Conservation (phyloP, 495 filamentous ascomycete species). For the Lasiosphaeria hispida region DNA sequence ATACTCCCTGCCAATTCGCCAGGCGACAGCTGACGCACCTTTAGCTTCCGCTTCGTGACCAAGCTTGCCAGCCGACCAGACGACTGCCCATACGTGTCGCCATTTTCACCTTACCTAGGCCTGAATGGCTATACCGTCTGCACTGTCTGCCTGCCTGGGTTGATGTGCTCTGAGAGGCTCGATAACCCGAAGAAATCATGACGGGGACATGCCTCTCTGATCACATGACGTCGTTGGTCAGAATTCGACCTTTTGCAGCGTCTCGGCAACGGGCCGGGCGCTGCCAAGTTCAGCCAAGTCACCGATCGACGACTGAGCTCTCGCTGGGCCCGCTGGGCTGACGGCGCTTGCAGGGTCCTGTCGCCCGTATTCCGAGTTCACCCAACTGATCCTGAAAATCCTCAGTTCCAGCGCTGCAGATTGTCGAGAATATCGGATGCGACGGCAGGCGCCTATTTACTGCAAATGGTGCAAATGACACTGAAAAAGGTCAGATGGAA, state of each 20-base stretch:
- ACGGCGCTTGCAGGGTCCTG: not conserved
- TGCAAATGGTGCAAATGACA: not conserved
- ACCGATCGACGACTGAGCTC: conserved; percentile 8
- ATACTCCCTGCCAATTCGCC: not conserved
- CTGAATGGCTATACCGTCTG: not conserved
- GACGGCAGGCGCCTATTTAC: no score
- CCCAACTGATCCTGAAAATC: no score
- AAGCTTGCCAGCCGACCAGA: not conserved
- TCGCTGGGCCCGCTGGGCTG: not conserved
- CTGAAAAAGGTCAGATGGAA: conserved; percentile 10
- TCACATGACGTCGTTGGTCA: conserved; percentile 6
- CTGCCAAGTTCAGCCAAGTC: conserved; percentile 8
- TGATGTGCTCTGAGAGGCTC: no score
- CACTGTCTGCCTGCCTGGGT: not conserved
- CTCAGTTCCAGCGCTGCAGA: no score
- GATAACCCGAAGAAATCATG: not conserved
- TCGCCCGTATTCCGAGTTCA: not conserved
- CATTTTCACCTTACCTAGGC: not conserved
- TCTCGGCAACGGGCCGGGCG: conserved; percentile 6
- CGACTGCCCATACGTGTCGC: not conserved
- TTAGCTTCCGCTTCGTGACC: not conserved
- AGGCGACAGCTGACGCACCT: conserved; percentile 3
- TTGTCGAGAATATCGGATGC: no score
- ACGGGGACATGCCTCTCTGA: not conserved
- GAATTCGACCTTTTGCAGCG: not conserved